Evolutionary conservation across 2,329 filamentous ascomycete genomes (phyloP).

Genomic region (Dothidotthia symphoricarpi): DNA sequence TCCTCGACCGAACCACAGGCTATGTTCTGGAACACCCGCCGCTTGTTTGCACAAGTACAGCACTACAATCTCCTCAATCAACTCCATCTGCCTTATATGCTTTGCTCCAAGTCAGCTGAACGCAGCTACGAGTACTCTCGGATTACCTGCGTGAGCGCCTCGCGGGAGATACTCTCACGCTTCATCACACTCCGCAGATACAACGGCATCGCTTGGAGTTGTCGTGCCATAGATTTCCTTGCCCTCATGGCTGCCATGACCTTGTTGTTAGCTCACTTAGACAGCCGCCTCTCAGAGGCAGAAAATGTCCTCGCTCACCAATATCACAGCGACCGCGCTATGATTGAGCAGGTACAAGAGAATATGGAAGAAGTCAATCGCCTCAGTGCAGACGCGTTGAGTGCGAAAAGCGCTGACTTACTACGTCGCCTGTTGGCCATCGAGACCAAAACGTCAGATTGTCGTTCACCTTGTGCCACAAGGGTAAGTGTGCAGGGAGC

Average conservation of each 20-base stretch:
- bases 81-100: constrained; percentile 19
- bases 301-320: constrained; percentile 14
- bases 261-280: constrained; percentile 19
- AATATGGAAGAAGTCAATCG: constrained; percentile 13
- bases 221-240: constrained; percentile 17
- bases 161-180: constrained; percentile 13
- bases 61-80: constrained; percentile 18
- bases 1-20: constrained; percentile 1
- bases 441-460: constrained; percentile 14
- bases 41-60: constrained; percentile 12
- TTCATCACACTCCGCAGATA: constrained; percentile 13
- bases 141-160: constrained; percentile 14
- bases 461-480: too few species aligned
- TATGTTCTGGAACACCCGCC: too few species aligned
- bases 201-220: constrained; percentile 8
- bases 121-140: constrained; percentile 5
- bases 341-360: constrained; percentile 15
- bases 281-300: constrained; percentile 4
- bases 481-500: too few species aligned
- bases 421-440: constrained; percentile 16
- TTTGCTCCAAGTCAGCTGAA: constrained; percentile 8
- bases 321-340: constrained; percentile 15
- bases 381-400: constrained; percentile 7
- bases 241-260: constrained; percentile 20
- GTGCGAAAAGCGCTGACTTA: constrained; percentile 9